phyloP scores from a whole-genome alignment of 345 rosid species.

The Melaleuca quinquenervia region DNA sequence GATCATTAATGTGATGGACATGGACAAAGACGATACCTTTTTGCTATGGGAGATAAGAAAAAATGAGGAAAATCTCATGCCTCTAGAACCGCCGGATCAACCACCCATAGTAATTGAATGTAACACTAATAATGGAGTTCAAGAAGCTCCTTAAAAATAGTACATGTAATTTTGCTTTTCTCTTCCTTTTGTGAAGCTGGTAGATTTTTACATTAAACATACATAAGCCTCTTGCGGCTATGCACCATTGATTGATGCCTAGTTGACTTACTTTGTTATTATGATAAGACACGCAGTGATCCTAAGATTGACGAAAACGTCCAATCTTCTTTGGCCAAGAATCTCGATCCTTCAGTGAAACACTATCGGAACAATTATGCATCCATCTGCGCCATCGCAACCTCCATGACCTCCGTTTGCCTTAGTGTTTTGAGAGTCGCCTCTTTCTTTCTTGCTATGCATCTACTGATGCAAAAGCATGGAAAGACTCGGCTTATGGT shows the following conservation, averaged over 20 bases:
- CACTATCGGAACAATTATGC: too few species aligned
- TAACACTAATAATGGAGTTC: constrained; percentile 78
- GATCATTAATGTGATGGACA: constrained; percentile 50
- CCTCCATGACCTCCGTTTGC: too few species aligned
- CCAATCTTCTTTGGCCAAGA: neutral
- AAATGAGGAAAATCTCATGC: constrained; percentile 67
- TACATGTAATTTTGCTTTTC: constrained; percentile 55
- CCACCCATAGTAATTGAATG: constrained; percentile 68
- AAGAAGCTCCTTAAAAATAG: constrained; percentile 75
- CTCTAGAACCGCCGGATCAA: constrained; percentile 57
- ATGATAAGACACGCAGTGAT: constrained; percentile 35
- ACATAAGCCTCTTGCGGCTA: neutral
- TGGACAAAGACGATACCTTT: constrained; percentile 52
- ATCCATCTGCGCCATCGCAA: too few species aligned
- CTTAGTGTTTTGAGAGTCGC: too few species aligned
- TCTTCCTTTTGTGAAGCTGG: too few species aligned
- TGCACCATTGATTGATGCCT: neutral
- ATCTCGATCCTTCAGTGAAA: too few species aligned
- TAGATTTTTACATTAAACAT: too few species aligned
- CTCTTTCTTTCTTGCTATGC: too few species aligned
- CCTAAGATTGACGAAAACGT: neutral
- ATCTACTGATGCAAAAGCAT: too few species aligned
- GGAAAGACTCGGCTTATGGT: too few species aligned
- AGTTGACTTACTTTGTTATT: constrained; percentile 19
- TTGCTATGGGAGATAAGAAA: constrained; percentile 51